A percentile compares a stretch with the other conserved stretches of the same genome.
Conservation (phyloP, 306 rosid species). For the Arachis stenosperma region DNA sequence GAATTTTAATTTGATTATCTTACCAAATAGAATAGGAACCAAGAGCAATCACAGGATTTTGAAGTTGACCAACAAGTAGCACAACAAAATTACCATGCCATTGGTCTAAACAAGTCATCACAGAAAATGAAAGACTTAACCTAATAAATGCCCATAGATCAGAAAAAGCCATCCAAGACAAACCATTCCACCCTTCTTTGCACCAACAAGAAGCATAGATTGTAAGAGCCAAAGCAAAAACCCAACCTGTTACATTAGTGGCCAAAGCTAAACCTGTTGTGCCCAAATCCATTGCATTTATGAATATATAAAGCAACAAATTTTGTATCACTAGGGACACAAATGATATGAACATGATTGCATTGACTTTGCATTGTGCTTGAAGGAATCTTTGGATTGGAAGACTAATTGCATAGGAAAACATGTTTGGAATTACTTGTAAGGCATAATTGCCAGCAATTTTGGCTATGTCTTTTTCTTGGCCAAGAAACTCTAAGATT, state of each 20-base stretch:
- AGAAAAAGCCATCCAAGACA: conserved; percentile 65
- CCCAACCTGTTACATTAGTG: conserved; percentile 56
- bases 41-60: conserved; percentile 52
- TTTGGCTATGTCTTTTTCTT: conserved; percentile 60
- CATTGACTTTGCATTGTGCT: conserved; percentile 69
- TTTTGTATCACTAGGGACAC: conserved; percentile 47
- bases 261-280: conserved; percentile 66
- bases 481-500: conserved; percentile 65
- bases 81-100: conserved; percentile 43
- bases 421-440: conserved; percentile 57
- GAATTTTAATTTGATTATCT: not conserved
- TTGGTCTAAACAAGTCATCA: conserved; percentile 60
- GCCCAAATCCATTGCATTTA: conserved; percentile 53
- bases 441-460: conserved; percentile 61
- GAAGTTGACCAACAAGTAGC: conserved; percentile 50
- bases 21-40: conserved; percentile 68
- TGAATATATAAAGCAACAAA: conserved; percentile 56
- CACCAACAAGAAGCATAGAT: conserved; percentile 64
- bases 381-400: conserved; percentile 67
- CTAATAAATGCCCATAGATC: conserved; percentile 68
- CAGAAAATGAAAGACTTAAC: conserved; percentile 55
- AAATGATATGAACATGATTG: conserved; percentile 55
- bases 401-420: conserved; percentile 58
- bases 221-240: conserved; percentile 44
- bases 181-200: conserved; percentile 77